Base-by-base conservation (phyloP, 2,329 filamentous ascomycete genomes). In the Aspergillus niger region DNA sequence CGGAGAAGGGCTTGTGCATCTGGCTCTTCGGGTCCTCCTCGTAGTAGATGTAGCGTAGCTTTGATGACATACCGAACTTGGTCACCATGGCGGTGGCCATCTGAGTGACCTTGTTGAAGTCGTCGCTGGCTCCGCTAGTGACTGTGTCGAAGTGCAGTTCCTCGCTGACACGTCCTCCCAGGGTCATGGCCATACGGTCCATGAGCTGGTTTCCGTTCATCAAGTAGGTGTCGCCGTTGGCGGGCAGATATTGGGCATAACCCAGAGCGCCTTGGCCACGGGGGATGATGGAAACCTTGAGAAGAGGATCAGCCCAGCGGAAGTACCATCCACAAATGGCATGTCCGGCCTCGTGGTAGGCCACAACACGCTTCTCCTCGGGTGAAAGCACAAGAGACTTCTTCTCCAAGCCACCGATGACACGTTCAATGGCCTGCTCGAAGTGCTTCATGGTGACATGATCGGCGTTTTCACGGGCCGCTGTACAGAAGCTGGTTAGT, bases 171-270 rank as follows among this genome's bases (percentile, higher is more conserved):
- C 95, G 92, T 1, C 95, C 95, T 69, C 93, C 95, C 58, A 99
- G 88, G 2, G 94, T 97, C 95, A 99, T 99, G 65, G 95, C 95
- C 95, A 99, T 99, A 69, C 95, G 92, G 77, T 99, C 95, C 91
- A 98, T 97, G 44, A 99, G 84, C 79, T 99, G 95, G 74, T 93
- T 89, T 65, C 91, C 89, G 72, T 90, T 97, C 93, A 99, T 95
- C 65, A 99, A 85, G 76, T 98, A 98, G 8, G 91, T 92, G 73
- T 99, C 95, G 44, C 76, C 76, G 59, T 89, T 88, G 22, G 89
- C 85, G 0, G 95, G 95, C n/a, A 99, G 85, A 76, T 98, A 98
- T 77, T 99, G 95, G 1, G 95, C 95, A 74, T 99, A 99, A 8
- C 95, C 95, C 15, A 99, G 83, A 26, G 93, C 92, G 38, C 92